Percentiles rank a stretch among this genome's conserved stretches.
Evolutionary conservation across 2,329 filamentous ascomycete genomes (phyloP).

Genomic region (Epichloe bromicola): DNA sequence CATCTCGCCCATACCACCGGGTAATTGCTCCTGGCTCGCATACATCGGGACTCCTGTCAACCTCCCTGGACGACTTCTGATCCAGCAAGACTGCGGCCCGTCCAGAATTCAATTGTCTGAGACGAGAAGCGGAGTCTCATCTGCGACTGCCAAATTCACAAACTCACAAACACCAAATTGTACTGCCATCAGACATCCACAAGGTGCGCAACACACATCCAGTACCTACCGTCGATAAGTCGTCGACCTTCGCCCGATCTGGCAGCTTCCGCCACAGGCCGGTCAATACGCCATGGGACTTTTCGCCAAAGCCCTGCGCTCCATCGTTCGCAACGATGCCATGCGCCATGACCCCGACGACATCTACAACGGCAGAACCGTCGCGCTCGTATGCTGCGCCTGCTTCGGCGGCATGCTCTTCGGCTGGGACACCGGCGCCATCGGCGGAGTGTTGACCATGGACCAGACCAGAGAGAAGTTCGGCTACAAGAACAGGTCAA

Average conservation of each 20-base stretch:
- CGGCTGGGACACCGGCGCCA: conserved; percentile 47
- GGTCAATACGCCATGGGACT: conserved; percentile 20
- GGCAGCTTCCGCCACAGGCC: not conserved
- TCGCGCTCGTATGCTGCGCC: conserved; percentile 47
- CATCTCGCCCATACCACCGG: too few species aligned
- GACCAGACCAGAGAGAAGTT: conserved; percentile 37
- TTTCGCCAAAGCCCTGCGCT: conserved; percentile 33
- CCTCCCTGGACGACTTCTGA: too few species aligned
- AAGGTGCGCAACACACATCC: too few species aligned
- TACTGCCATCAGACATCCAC: too few species aligned
- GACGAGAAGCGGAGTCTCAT: too few species aligned
- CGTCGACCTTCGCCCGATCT: not conserved
- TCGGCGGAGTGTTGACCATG: conserved; percentile 53
- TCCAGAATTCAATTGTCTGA: too few species aligned
- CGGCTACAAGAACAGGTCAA: conserved; percentile 18
- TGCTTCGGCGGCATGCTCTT: conserved; percentile 53
- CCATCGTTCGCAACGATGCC: conserved; percentile 54
- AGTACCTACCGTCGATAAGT: too few species aligned
- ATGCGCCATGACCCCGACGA: conserved; percentile 54
- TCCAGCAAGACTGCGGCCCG: too few species aligned
- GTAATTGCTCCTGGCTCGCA: too few species aligned
- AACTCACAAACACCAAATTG: too few species aligned
- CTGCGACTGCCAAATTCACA: too few species aligned
- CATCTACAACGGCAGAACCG: conserved; percentile 59
- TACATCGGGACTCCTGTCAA: too few species aligned